These are phyloP conservation scores for Rossbeevera mucosa DNA, from an alignment of 768 basidiomycete species.

Conservation along the genomic window DNA sequence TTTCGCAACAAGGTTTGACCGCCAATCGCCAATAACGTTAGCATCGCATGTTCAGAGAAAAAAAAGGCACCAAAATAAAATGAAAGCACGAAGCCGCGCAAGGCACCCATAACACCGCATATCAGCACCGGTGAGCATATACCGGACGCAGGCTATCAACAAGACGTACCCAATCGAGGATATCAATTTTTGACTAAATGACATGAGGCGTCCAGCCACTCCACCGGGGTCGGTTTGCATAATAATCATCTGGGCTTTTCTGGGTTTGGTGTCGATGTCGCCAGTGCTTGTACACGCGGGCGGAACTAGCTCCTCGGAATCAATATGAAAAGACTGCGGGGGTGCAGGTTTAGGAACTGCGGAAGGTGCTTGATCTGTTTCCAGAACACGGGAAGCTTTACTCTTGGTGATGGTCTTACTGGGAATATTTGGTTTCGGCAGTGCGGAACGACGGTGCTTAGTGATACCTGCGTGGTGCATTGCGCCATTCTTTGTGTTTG, in stretches of 20 bases:
- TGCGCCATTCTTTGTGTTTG: slow-evolving; percentile 15
- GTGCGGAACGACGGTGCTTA: slow-evolving; percentile 10
- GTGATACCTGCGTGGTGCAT: slow-evolving; percentile 11
- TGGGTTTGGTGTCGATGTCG: slow-evolving; percentile 29
- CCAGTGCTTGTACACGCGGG: slow-evolving; percentile 17
- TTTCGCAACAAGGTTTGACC: slow-evolving; percentile 19
- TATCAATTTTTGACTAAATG: slow-evolving; percentile 45
- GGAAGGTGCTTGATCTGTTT: slow-evolving; percentile 10
- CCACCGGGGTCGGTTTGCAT: slow-evolving; percentile 26
- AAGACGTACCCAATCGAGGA: slow-evolving; percentile 42
- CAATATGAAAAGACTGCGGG: slow-evolving; percentile 13
- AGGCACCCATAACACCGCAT: slow-evolving; percentile 21
- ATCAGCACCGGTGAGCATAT: slow-evolving; percentile 22
- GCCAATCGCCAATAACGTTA: slow-evolving; percentile 26
- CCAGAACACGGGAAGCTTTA: slow-evolving; percentile 10
- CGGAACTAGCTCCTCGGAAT: slow-evolving; percentile 16
- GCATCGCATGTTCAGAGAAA: slow-evolving; percentile 11
- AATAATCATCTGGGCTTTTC: slow-evolving; percentile 7
- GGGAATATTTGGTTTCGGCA: slow-evolving; percentile 14
- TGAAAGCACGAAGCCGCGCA: slow-evolving; percentile 9
- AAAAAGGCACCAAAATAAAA: slow-evolving; percentile 14
- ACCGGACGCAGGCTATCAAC: slow-evolving; percentile 13
- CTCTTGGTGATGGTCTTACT: slow-evolving; percentile 15
- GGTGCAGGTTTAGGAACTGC: slow-evolving; percentile 7
- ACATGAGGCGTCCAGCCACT: slow-evolving; percentile 46